A percentile compares a stretch with the other conserved stretches of the same genome.
Conservation (phyloP, 495 filamentous ascomycete species). For the Penicillium lividum region DNA sequence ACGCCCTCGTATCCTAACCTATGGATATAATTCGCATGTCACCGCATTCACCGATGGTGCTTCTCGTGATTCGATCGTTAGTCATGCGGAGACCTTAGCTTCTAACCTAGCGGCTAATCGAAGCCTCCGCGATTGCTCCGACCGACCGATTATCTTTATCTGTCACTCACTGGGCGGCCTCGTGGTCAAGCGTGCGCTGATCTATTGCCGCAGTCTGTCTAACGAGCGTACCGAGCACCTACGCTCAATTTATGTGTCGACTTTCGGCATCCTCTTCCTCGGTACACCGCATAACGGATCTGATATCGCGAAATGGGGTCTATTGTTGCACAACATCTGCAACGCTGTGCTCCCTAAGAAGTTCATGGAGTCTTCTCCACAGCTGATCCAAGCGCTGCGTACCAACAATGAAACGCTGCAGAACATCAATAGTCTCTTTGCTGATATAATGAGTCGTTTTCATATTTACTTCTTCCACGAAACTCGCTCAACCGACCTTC, state of each 20-base stretch:
- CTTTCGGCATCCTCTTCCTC: slow-evolving; percentile 81
- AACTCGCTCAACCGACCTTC: slow-evolving; percentile 64
- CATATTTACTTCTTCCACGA: slow-evolving; percentile 75
- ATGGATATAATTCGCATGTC: slow-evolving; percentile 84
- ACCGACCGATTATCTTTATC: slow-evolving; percentile 80
- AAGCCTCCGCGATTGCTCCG: slow-evolving; percentile 51
- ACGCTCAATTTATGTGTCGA: slow-evolving; percentile 78
- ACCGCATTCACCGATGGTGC: slow-evolving; percentile 60
- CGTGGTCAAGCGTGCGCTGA: slow-evolving; percentile 72
- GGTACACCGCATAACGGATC: slow-evolving; percentile 86
- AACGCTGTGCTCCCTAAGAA: slow-evolving; percentile 67
- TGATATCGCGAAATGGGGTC: slow-evolving; percentile 75
- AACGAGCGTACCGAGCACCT: slow-evolving; percentile 69
- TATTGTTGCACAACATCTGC: slow-evolving; percentile 71
- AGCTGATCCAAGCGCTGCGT: slow-evolving; percentile 70
- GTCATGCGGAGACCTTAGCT: slow-evolving; percentile 82
- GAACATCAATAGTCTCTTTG: slow-evolving; percentile 76
- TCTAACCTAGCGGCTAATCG: slow-evolving; percentile 60
- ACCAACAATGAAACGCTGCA: slow-evolving; percentile 79
- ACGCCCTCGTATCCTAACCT: slow-evolving; percentile 72
- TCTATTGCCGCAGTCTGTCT: slow-evolving; percentile 63
- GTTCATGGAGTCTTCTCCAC: slow-evolving; percentile 67
- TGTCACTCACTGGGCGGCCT: slow-evolving; percentile 83
- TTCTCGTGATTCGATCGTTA: slow-evolving; percentile 74
- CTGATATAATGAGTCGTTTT: slow-evolving; percentile 70